Evolutionary conservation across 129 eudicot species (phyloP).

Genomic region (Tagetes patula): DNA sequence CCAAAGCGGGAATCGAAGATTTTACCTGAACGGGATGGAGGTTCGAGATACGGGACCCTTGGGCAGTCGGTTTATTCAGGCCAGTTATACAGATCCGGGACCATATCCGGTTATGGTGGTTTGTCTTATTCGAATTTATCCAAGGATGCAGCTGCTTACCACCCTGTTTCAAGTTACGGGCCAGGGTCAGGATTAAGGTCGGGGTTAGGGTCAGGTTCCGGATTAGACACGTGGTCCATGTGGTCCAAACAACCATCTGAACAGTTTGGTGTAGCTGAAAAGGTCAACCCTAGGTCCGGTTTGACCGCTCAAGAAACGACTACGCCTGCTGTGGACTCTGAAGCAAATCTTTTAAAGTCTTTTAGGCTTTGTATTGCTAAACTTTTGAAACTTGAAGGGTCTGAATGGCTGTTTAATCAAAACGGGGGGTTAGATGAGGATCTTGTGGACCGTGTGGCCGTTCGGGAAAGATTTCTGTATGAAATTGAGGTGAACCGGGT

Average conservation of each 20-base stretch:
- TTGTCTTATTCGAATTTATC: slow-evolving; percentile 37
- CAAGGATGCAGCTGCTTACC: slow-evolving; percentile 56
- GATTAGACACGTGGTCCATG: slow-evolving; percentile 48
- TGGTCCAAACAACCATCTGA: slow-evolving; percentile 90
- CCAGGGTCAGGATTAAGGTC: slow-evolving; percentile 22
- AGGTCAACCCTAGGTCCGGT: slow-evolving; percentile 23
- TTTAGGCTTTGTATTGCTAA: slow-evolving; percentile 60
- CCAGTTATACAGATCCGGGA: slow-evolving; percentile 46
- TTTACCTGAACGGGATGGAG: slow-evolving; percentile 26
- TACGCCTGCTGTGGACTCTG: slow-evolving; percentile 51
- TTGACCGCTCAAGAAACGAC: slow-evolving; percentile 41
- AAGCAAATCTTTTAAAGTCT: slow-evolving; percentile 69
- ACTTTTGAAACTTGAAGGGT: slow-evolving; percentile 86
- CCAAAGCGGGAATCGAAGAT: slow-evolving; percentile 45
- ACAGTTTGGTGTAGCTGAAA: slow-evolving; percentile 76
- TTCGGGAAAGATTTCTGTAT: slow-evolving; percentile 63
- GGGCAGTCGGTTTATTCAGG: slow-evolving; percentile 43
- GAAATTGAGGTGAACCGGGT: slow-evolving; percentile 55
- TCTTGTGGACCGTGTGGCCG: slow-evolving; percentile 86
- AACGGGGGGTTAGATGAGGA: slow-evolving; percentile 93
- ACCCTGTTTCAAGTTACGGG: slow-evolving; percentile 35
- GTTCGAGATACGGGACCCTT: slow-evolving; percentile 35
- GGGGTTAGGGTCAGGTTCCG: slow-evolving; percentile 39
- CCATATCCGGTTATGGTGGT: slow-evolving; percentile 36
- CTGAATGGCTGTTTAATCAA: slow-evolving; percentile 82